Conservation (phyloP, 192 early-diverging fungal species). For the Dissophora ornata region DNA sequence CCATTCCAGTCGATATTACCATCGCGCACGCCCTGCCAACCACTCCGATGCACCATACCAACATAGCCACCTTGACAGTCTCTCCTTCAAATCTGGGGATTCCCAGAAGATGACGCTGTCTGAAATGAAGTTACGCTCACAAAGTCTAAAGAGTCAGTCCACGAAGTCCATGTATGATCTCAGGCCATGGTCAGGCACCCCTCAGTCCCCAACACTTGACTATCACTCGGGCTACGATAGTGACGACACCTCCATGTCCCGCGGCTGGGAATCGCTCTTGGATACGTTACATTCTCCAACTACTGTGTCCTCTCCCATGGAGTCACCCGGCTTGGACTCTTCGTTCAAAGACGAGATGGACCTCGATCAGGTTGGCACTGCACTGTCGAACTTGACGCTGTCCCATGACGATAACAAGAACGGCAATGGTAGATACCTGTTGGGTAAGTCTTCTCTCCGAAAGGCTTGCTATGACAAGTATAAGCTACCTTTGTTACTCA, state of each 20-base stretch:
- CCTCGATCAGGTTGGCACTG: not conserved
- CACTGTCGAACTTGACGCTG: conserved; percentile 1
- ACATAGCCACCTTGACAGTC: conserved; percentile 13
- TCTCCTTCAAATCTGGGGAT: conserved; percentile 19
- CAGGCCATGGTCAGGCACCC: conserved; percentile 33
- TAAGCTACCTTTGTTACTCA: too few relatives aligned
- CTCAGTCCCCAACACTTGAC: conserved; percentile 24
- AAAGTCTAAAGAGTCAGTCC: conserved; percentile 40
- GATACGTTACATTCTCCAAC: conserved; percentile 42
- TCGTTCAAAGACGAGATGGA: conserved; percentile 20
- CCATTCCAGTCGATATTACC: conserved; percentile 27
- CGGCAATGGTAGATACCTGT: conserved; percentile 44
- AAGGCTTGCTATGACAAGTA: too few relatives aligned
- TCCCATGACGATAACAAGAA: conserved; percentile 12
- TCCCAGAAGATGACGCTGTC: conserved; percentile 7
- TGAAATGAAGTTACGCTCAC: conserved; percentile 22
- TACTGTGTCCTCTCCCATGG: conserved; percentile 9
- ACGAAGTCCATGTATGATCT: conserved; percentile 52
- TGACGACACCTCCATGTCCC: conserved; percentile 35
- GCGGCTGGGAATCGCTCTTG: conserved; percentile 44
- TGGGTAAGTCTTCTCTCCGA: conserved; percentile 42
- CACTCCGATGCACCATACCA: not conserved
- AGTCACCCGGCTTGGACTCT: conserved; percentile 5
- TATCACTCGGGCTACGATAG: conserved; percentile 30
- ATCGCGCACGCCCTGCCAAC: conserved; percentile 5